A percentile compares a stretch with the other conserved stretches of the same genome.
Conservation (phyloP, 2,329 filamentous ascomycete species). For the Phialophora verrucosa region DNA sequence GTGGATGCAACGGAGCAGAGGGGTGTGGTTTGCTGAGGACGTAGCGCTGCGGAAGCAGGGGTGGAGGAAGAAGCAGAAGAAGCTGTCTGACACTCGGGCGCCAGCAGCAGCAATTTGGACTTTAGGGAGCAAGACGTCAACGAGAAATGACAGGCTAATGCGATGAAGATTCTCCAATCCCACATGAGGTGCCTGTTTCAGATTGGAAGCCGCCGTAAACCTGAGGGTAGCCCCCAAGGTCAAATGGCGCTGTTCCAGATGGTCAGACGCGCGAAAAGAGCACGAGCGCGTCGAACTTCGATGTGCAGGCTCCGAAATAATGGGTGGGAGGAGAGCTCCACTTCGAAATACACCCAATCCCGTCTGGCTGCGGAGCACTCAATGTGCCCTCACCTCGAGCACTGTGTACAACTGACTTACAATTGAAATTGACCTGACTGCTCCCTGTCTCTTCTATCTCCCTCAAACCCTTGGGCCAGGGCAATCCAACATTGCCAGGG, state of each 20-base stretch:
- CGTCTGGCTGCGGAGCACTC: slow-evolving; percentile 22
- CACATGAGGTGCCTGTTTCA: slow-evolving; percentile 15
- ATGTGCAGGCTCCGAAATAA: slow-evolving; percentile 7
- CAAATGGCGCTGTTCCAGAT: slow-evolving; percentile 13
- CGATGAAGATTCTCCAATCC: slow-evolving; percentile 21
- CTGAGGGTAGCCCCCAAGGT: slow-evolving; percentile 4
- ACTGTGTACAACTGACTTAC: slow-evolving; percentile 7
- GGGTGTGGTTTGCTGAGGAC: slow-evolving; percentile 14
- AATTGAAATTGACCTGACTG: not conserved
- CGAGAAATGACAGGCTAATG: slow-evolving; percentile 17
- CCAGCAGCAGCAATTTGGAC: slow-evolving; percentile 17
- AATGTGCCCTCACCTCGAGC: slow-evolving; percentile 6
- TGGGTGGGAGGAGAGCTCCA: slow-evolving; percentile 11
- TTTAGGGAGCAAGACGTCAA: slow-evolving; percentile 17
- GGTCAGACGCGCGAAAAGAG: slow-evolving; percentile 9
- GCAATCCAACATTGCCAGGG: not conserved
- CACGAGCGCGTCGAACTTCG: slow-evolving; percentile 12
- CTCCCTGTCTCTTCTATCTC: not conserved
- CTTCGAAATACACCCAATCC: slow-evolving; percentile 4
- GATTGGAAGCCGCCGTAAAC: not conserved
- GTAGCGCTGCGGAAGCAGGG: slow-evolving; percentile 12
- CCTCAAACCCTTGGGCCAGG: not conserved
- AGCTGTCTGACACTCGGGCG: slow-evolving; percentile 1
- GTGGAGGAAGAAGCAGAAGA: not conserved
- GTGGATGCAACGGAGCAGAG: not conserved